Evolutionary conservation across 2,329 filamentous ascomycete genomes (phyloP), one percentile per base, ranked within the genome.

Genomic region (Catunica adiposa): DNA sequence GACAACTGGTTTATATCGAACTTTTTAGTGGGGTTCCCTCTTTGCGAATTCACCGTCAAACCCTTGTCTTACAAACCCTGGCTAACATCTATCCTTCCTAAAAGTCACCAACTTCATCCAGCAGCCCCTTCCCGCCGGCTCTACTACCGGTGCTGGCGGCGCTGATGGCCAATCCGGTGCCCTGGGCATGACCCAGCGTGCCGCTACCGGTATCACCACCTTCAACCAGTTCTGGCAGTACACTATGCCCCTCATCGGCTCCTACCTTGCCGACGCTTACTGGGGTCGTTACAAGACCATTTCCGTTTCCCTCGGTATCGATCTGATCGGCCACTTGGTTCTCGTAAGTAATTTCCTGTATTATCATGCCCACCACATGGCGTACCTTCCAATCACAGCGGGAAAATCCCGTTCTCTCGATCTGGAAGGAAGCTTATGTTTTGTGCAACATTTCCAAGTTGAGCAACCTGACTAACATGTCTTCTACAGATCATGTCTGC

Each of bases 261-360:
- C 71, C 57, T 73, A 67, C 56, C 55, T 74, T 4, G 71, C 70
- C 55, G 71, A 73, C 57, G 76, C 80, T 60, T 82, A 81, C 63
- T 74, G 78, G 64, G 83, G 83, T 34, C 81, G 82, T 59, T 87
- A 80, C 69, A 75, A 76, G 61, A 86, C 83, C 23, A 86, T 87
- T 61, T 73, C 76, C 60, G 71, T 72, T 50, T 79, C 83, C 44
- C 77, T 83, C 38, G 68, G 68, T 1, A 67, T 83, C 42, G 80
- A 82, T 55, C 75, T 85, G 61, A 58, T 83, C 26, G 84, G 83
- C 8, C 80, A 85, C 60, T 62, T 78, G n/a, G 75, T 87, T 50
- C 71, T 87, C n/a, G 56, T 58, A 48, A 42, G 52, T 58, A 22
- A 20, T 34, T 34, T 34, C 29, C 29, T 11, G 11, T 34, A 34